Evolutionary conservation across 371 early-diverging fungal species (phyloP).

Genomic region (Apophysomyces trapeziformis): DNA sequence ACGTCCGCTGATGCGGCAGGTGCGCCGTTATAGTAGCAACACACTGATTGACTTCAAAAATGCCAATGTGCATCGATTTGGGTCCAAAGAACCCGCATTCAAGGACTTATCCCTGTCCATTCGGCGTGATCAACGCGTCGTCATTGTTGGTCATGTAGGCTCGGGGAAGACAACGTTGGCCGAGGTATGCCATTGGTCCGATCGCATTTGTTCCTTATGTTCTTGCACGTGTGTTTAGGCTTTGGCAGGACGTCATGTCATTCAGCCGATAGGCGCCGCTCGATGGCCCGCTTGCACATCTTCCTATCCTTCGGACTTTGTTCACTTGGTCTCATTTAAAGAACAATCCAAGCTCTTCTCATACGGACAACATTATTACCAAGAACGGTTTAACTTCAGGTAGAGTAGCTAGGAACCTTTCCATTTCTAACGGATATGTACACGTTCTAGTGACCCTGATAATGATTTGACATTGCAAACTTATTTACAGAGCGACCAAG

Average conservation of each 20-base stretch:
- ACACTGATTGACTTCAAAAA: slow-evolving; percentile 38
- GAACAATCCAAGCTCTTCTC: slow-evolving; percentile 49
- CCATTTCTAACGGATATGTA: background rate
- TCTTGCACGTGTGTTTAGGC: slow-evolving; percentile 23
- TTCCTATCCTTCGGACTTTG: slow-evolving; percentile 43
- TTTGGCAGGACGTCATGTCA: slow-evolving; percentile 43
- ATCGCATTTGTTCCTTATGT: background rate
- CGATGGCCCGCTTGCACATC: slow-evolving; percentile 43
- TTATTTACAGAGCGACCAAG: slow-evolving; percentile 24
- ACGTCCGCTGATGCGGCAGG: background rate
- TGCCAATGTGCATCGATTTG: slow-evolving; percentile 45
- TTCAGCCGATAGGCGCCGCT: slow-evolving; percentile 38
- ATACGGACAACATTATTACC: slow-evolving; percentile 56
- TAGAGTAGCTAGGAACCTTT: slow-evolving; percentile 14
- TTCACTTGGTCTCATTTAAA: slow-evolving; percentile 54
- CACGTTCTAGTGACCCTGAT: slow-evolving; percentile 44
- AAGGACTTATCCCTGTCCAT: slow-evolving; percentile 38
- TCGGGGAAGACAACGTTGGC: slow-evolving; percentile 56
- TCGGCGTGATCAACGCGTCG: slow-evolving; percentile 35
- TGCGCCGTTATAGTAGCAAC: slow-evolving; percentile 21
- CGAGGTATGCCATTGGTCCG: slow-evolving; percentile 29
- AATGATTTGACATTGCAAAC: slow-evolving; percentile 41
- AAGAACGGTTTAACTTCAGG: slow-evolving; percentile 64
- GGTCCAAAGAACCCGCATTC: slow-evolving; percentile 41
- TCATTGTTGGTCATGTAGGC: slow-evolving; percentile 52